These are phyloP conservation scores for Leccinum longicurvipes DNA, from an alignment of 768 basidiomycete species.

Conservation along the genomic window DNA sequence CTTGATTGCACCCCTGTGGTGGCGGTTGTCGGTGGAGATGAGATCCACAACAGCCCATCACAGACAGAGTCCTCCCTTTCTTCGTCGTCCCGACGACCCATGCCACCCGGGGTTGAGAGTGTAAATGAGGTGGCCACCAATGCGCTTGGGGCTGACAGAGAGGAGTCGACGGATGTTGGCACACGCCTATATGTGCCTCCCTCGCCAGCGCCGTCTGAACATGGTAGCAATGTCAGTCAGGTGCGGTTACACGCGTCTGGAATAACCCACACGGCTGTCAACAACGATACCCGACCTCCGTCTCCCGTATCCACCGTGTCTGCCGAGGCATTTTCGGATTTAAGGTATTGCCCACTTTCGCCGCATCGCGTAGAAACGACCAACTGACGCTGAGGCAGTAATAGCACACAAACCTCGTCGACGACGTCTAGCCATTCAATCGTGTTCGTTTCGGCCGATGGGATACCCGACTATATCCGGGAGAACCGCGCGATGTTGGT, in stretches of 20 bases:
- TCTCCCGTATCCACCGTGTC: conserved; percentile 15
- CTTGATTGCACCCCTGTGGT: background rate
- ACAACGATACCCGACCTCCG: conserved; percentile 4
- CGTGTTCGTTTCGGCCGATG: conserved; percentile 30
- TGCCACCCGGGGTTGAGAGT: background rate
- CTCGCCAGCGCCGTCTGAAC: conserved; percentile 29
- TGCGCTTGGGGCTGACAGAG: background rate
- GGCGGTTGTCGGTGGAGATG: background rate
- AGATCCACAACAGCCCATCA: background rate
- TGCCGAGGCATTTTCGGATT: conserved; percentile 11
- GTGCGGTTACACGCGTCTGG: background rate
- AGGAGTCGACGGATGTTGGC: background rate
- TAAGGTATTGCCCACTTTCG: conserved; percentile 10
- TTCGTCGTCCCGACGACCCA: background rate
- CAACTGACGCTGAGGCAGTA: background rate
- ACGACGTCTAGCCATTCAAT: conserved; percentile 22
- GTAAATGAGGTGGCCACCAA: background rate
- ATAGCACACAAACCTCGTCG: conserved; percentile 6
- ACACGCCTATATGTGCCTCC: conserved; percentile 9
- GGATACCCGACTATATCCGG: conserved; percentile 29
- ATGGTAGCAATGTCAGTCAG: conserved; percentile 18
- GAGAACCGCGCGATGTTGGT: conserved; percentile 31
- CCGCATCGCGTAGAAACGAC: background rate
- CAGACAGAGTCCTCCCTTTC: conserved; percentile 1
- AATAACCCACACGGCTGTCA: background rate